These are phyloP conservation scores for Fusarium pseudograminearum DNA, from an alignment of 2,329 filamentous ascomycete species.

Conservation along the genomic window DNA sequence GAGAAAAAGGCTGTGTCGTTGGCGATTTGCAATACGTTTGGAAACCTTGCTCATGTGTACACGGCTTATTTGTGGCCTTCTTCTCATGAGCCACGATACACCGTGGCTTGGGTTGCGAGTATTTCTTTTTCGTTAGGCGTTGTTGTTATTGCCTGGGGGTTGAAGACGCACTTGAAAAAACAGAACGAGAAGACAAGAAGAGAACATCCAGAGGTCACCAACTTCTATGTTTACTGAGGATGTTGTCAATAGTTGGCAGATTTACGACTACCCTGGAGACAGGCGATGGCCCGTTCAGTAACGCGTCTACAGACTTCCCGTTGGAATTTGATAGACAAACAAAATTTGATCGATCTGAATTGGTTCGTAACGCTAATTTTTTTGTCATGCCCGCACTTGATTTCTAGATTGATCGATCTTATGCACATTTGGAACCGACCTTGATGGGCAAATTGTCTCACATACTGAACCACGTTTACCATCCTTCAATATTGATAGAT, in stretches of 20 bases:
- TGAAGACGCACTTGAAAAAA: conserved; percentile 2
- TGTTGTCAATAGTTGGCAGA: background rate
- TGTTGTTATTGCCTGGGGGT: conserved; percentile 15
- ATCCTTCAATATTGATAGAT: background rate
- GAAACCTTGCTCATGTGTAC: conserved; percentile 30
- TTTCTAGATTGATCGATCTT: too few species aligned
- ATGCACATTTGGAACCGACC: background rate
- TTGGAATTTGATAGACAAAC: too few species aligned
- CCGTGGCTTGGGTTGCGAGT: conserved; percentile 19
- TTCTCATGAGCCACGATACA: conserved; percentile 14
- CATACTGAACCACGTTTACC: background rate
- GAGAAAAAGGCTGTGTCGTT: conserved; percentile 56
- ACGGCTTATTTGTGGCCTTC: conserved; percentile 34
- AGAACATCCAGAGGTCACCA: conserved; percentile 23
- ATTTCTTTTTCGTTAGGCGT: conserved; percentile 30
- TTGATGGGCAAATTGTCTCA: too few species aligned
- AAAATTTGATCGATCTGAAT: too few species aligned
- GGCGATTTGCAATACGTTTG: conserved; percentile 36
- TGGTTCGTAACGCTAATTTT: background rate
- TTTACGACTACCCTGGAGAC: too few species aligned
- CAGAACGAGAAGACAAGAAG: conserved; percentile 24
- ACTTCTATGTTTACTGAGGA: conserved; percentile 1
- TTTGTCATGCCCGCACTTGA: too few species aligned
- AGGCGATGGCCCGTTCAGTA: rapidly evolving
- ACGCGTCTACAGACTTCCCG: background rate